Evolutionary conservation across 2,329 filamentous ascomycete species (phyloP), one percentile per base, ranked within the genome.

Genomic region (Fusarium poae): DNA sequence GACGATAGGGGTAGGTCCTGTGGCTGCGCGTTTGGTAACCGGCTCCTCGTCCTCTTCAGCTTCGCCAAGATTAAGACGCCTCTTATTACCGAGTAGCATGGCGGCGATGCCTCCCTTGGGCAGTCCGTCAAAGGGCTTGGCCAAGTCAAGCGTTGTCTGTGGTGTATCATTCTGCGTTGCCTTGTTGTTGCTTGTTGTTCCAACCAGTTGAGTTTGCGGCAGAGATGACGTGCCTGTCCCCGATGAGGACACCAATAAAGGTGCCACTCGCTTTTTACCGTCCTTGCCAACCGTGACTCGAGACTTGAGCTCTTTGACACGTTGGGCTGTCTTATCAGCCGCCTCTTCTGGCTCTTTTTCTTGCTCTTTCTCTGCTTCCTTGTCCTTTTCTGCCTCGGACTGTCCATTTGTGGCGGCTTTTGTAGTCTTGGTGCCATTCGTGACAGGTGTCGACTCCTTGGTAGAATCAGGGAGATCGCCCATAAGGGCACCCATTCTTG

Each of bases 401-500:
- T 79, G 76, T 3, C 80, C 82, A 55, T 83, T 82, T 1, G 80
- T 79, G 5, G 80, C 65, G 12, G 77, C 74, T 29, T 81, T 84
- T 5, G 79, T 74, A 20, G 73, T 66, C 67, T 85, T 92, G 78
- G 77, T 82, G 0, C 85, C 85, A 55, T 87, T 87, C 27, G 81
- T 80, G n/a, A 77, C 81, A 54, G 82, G 78, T 6, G 81, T 78
- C 11, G 80, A 77, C 51, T 83, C 82, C 40, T 88, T 88, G 5
- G 84, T 82, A 34, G 88, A 87, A 6, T 85, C 83, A 5, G 86
- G 79, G 20, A 87, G 86, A 75, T 97, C 94, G 8, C 95, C 95
- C 96, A 99, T 99, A 37, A 99, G 81, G n/a, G 95, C 95, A 15
- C 96, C 96, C 96, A 99, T 99, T 70, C 95, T 89, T 3, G 94